Conservation (phyloP, 352 stramenopile genomes). For the Globisporangium spiculum region DNA sequence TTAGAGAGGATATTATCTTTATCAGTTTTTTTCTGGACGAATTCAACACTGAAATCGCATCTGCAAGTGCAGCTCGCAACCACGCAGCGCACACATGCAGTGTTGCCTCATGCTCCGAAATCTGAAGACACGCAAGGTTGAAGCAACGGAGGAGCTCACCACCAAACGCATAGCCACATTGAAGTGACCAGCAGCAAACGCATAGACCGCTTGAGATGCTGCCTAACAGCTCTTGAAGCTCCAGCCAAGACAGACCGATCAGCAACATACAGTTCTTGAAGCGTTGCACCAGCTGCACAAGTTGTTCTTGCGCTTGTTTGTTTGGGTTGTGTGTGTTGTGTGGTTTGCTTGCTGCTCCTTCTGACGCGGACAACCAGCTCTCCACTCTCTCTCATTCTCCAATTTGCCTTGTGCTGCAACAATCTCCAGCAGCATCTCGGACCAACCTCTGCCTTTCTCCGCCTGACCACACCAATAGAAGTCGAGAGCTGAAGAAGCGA, state of each 20-base stretch:
- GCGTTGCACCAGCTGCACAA: not conserved
- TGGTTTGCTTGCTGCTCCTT: not conserved
- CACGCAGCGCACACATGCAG: not conserved
- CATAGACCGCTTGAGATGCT: not conserved
- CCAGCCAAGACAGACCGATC: not conserved
- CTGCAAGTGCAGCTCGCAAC: not conserved
- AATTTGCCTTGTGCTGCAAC: constrained; percentile 25
- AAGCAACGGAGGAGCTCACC: not conserved
- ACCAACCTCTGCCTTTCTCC: not conserved
- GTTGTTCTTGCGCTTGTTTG: not conserved
- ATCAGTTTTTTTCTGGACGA: not conserved
- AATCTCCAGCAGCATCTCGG: constrained; percentile 2
- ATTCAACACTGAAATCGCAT: not conserved
- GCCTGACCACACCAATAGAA: no score
- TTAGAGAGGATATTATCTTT: not conserved
- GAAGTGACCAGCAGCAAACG: not conserved
- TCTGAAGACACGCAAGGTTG: constrained; percentile 1
- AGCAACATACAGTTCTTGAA: not conserved
- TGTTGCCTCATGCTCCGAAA: not conserved
- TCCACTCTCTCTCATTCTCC: constrained; percentile 14
- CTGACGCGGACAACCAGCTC: not conserved
- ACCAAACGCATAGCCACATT: not conserved
- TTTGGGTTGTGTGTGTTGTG: not conserved
- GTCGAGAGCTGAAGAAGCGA: not conserved
- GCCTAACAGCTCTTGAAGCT: not conserved